Conservation (phyloP, 495 filamentous ascomycete species). For the Pseudevernia furfuracea region DNA sequence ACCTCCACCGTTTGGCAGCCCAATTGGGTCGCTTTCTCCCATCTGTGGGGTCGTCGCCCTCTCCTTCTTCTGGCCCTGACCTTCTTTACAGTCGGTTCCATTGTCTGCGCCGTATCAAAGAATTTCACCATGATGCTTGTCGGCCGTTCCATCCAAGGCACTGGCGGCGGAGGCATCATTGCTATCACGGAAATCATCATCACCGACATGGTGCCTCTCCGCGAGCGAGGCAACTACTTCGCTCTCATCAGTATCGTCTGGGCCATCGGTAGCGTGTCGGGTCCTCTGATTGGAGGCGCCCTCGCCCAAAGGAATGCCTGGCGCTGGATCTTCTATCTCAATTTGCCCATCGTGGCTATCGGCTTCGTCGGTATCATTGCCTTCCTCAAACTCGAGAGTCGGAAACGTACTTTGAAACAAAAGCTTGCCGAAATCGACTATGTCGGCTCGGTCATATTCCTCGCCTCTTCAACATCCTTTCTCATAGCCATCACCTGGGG, state of each 20-base stretch:
- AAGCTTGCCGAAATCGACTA: conserved; percentile 43
- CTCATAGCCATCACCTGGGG: conserved; percentile 46
- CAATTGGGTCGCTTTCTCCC: conserved; percentile 34
- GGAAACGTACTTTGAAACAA: conserved; percentile 21
- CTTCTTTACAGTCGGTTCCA: conserved; percentile 26
- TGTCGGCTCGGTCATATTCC: conserved; percentile 44
- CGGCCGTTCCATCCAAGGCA: conserved; percentile 35
- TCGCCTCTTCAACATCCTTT: conserved; percentile 37
- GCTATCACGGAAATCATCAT: conserved; percentile 33
- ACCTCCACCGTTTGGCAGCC: conserved; percentile 34
- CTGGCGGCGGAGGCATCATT: conserved; percentile 33
- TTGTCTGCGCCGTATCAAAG: conserved; percentile 22
- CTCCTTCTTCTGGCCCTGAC: conserved; percentile 15
- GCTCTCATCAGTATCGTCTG: conserved; percentile 35
- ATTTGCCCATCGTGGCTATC: conserved; percentile 24
- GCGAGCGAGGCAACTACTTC: conserved; percentile 31
- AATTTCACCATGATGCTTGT: conserved; percentile 24
- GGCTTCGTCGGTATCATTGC: conserved; percentile 15
- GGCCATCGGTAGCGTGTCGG: conserved; percentile 15
- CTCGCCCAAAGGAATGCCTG: conserved; percentile 10
- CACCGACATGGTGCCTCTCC: conserved; percentile 30
- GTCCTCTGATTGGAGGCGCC: conserved; percentile 17
- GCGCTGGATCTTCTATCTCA: conserved; percentile 23
- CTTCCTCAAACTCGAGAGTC: conserved; percentile 21
- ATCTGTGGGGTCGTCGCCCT: conserved; percentile 45